These are phyloP conservation scores for Picochlorum sp. DNA, from an alignment of 139 green algal genomes.

Conservation along the genomic window DNA sequence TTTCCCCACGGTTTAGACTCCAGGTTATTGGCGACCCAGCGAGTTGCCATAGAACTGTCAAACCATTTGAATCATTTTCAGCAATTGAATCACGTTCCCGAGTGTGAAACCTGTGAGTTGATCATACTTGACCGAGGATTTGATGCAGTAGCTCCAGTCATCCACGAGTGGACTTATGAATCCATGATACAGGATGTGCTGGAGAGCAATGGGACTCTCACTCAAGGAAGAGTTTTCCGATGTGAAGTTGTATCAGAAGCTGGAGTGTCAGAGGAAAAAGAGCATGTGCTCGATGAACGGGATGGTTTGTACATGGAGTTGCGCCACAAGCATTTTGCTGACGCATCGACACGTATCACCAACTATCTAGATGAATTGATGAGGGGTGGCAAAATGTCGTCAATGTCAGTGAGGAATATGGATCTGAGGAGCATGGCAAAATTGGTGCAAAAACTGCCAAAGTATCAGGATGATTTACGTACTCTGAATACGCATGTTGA, in stretches of 20 bases:
- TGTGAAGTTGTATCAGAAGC: constrained; percentile 43
- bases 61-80: constrained; percentile 46
- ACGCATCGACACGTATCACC: constrained; percentile 38
- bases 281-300: constrained; percentile 67
- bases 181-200: constrained; percentile 88
- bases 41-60: constrained; percentile 52
- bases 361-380: constrained; percentile 46
- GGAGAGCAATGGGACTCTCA: constrained; percentile 23
- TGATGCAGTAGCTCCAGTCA: constrained; percentile 83
- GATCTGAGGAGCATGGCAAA: constrained; percentile 52
- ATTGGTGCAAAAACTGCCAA: constrained; percentile 69
- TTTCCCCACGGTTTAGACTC: constrained; percentile 41
- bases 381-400: constrained; percentile 1
- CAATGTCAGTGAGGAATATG: constrained; percentile 10
- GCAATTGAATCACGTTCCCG: constrained; percentile 28
- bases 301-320: constrained; percentile 74
- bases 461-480: constrained; percentile 79
- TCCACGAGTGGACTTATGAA: constrained; percentile 98
- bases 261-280: constrained; percentile 57
- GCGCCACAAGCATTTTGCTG: constrained; percentile 85
- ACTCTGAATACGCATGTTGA: constrained; percentile 78
- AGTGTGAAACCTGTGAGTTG: constrained; percentile 75
- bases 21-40: constrained; percentile 47
- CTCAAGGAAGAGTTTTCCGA: constrained; percentile 56
- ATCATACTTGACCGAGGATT: constrained; percentile 82